Conservation (phyloP, 148 eudicot genomes). For the Silene conica region DNA sequence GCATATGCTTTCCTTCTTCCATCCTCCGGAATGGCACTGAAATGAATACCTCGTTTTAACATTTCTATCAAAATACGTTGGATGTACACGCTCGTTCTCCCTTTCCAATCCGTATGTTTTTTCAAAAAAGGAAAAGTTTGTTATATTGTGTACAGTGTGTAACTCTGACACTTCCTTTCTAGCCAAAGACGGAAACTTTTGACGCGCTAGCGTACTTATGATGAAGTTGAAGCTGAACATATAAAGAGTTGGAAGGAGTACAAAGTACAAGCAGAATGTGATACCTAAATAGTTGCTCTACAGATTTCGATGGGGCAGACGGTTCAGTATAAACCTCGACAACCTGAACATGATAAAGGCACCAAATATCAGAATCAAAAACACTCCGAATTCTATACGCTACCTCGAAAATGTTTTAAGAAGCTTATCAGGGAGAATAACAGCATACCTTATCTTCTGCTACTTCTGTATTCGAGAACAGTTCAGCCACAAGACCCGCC, state of each 20-base stretch:
- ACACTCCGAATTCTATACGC: not conserved
- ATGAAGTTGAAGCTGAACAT: too few species aligned
- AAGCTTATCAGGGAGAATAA: not conserved
- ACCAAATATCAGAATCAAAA: not conserved
- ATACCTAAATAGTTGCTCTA: conserved; percentile 83
- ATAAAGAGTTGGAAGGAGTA: too few species aligned
- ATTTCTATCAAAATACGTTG: not conserved
- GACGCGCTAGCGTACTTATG: too few species aligned
- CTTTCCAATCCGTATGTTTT: too few species aligned
- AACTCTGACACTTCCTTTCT: too few species aligned
- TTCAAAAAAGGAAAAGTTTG: too few species aligned
- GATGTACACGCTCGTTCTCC: too few species aligned
- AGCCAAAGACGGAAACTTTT: too few species aligned
- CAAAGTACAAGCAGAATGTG: conserved; percentile 3
- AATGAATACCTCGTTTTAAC: conserved; percentile 1
- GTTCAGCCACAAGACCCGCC: conserved; percentile 72
- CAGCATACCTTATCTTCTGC: conserved; percentile 76
- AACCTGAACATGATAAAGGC: conserved; percentile 40
- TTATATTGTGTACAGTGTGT: too few species aligned
- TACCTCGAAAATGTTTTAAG: not conserved
- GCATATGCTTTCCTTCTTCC: conserved; percentile 79
- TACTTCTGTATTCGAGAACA: conserved; percentile 76
- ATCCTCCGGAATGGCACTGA: conserved; percentile 89
- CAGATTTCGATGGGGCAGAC: conserved; percentile 52
- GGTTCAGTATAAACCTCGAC: conserved; percentile 72